Evolutionary conservation across 768 basidiomycete species (phyloP).

Genomic region (Lactarius evosmus): DNA sequence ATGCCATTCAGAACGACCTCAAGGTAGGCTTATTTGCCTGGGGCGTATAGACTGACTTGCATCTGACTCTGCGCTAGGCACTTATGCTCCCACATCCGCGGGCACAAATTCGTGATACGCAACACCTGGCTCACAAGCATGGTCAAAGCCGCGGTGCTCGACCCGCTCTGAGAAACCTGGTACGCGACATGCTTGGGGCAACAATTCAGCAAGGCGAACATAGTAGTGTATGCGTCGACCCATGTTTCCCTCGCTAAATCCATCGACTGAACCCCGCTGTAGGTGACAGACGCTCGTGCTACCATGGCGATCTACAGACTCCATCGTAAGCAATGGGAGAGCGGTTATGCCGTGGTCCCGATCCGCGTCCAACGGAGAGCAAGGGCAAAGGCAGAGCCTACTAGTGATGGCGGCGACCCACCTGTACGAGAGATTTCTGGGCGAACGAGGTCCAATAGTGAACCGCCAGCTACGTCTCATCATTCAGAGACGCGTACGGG

Average conservation of each 20-base stretch:
- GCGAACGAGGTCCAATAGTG: not conserved
- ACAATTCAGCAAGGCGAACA: slow-evolving; percentile 89
- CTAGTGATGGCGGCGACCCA: not conserved
- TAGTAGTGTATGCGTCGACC: slow-evolving; percentile 62
- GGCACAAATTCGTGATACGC: slow-evolving; percentile 64
- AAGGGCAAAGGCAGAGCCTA: slow-evolving; percentile 19
- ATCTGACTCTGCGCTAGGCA: slow-evolving; percentile 39
- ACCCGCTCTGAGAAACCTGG: slow-evolving; percentile 77
- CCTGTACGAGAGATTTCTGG: not conserved
- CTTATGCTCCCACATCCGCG: slow-evolving; percentile 71
- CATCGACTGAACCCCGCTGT: not conserved
- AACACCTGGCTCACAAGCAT: slow-evolving; percentile 55
- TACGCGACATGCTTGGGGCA: slow-evolving; percentile 72
- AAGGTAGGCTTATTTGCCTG: slow-evolving; percentile 49
- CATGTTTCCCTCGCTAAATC: not conserved
- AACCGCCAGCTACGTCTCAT: not conserved
- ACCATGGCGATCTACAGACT: slow-evolving; percentile 92
- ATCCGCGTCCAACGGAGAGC: slow-evolving; percentile 11
- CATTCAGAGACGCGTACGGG: not conserved
- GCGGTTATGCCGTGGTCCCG: slow-evolving; percentile 19
- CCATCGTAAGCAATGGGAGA: slow-evolving; percentile 81
- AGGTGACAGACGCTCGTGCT: slow-evolving; percentile 92
- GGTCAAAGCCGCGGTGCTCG: slow-evolving; percentile 58
- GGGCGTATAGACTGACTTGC: slow-evolving; percentile 4
- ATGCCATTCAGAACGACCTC: slow-evolving; percentile 88